These are phyloP conservation scores for Cyanodermella asteris DNA, from an alignment of 2,329 filamentous ascomycete genomes.

Conservation along the genomic window DNA sequence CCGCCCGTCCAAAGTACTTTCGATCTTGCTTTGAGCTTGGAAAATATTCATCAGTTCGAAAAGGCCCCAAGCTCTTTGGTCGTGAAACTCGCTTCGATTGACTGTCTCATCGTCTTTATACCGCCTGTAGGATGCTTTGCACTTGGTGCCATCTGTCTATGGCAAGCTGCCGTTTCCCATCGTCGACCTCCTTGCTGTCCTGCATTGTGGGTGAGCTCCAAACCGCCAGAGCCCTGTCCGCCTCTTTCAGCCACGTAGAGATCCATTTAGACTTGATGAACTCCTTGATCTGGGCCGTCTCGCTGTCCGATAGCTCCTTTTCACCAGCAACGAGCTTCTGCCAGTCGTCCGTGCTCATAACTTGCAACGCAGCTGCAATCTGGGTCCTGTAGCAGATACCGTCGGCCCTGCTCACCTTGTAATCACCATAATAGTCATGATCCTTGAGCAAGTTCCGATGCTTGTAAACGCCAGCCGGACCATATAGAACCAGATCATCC, in stretches of 20 bases:
- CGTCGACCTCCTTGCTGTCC: too few species aligned
- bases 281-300: constrained; percentile 12
- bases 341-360: constrained; percentile 19
- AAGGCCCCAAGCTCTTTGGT: too few species aligned
- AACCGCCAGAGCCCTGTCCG: constrained; percentile 11
- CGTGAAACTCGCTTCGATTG: too few species aligned
- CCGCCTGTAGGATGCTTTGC: too few species aligned
- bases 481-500: constrained; percentile 17
- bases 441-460: background rate
- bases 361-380: constrained; percentile 18
- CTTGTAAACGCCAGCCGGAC: constrained; percentile 5
- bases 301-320: constrained; percentile 7
- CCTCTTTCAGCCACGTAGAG: constrained; percentile 14
- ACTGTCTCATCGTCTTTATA: too few species aligned
- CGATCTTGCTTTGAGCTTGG: too few species aligned
- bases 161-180: too few species aligned
- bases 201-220: too few species aligned
- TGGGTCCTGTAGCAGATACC: constrained; percentile 22
- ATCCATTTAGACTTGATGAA: constrained; percentile 17
- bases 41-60: too few species aligned
- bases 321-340: constrained; percentile 17
- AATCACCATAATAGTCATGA: constrained; percentile 14
- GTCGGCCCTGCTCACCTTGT: constrained; percentile 15
- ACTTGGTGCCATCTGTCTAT: too few species aligned
- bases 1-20: too few species aligned